Percentiles rank a stretch among this genome's conserved stretches.
Evolutionary conservation across 371 early-diverging fungal species (phyloP).

Genomic region (Mortierella sp.): DNA sequence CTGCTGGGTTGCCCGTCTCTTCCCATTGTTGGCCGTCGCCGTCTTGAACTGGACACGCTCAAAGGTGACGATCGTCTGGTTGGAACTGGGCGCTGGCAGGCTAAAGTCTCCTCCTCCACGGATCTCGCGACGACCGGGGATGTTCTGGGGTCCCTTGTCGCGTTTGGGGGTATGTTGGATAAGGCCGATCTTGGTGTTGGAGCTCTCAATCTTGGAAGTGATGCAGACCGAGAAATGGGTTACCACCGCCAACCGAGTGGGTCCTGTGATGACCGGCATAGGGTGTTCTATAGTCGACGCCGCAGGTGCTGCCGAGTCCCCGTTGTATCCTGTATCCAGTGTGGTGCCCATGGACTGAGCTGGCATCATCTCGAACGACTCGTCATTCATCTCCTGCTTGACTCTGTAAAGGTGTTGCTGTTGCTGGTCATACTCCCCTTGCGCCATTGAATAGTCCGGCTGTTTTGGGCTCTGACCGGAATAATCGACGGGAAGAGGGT

Average conservation of each 20-base stretch:
- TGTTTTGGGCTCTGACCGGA: background rate
- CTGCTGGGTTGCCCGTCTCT: constrained; percentile 88
- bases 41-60: constrained; percentile 95
- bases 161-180: constrained; percentile 95
- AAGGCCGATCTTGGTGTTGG: constrained; percentile 76
- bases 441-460: background rate
- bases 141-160: constrained; percentile 89
- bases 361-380: background rate
- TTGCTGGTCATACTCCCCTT: constrained; percentile 9
- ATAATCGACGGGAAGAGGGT: constrained; percentile 10
- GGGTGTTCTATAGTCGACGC: background rate
- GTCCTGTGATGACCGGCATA: background rate
- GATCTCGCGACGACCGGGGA: constrained; percentile 74
- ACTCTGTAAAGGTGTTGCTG: constrained; percentile 6
- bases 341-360: background rate
- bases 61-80: constrained; percentile 76
- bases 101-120: constrained; percentile 69
- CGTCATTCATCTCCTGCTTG: background rate
- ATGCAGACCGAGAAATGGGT: constrained; percentile 78
- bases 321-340: background rate
- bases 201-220: constrained; percentile 67
- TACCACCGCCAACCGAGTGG: constrained; percentile 26
- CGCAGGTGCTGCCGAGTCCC: background rate
- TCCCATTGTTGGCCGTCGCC: constrained; percentile 93
- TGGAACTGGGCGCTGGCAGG: constrained; percentile 56